Percentiles rank a stretch among this genome's conserved stretches.
Conservation (phyloP, 2,329 filamentous ascomycete species). For the Fusarium coffeatum region DNA sequence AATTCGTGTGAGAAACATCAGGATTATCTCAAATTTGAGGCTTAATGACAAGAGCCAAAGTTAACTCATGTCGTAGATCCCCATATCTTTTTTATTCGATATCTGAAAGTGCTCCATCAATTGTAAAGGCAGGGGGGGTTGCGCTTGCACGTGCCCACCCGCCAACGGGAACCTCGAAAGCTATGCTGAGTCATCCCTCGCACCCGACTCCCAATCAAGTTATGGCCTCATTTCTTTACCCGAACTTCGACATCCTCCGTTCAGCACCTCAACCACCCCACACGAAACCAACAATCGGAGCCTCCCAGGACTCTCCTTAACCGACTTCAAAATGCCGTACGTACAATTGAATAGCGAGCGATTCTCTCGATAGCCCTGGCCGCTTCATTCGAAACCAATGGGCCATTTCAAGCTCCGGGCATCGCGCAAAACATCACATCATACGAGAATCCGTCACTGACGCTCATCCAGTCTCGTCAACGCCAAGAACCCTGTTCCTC, state of each 20-base stretch:
- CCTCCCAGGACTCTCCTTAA: conserved; percentile 40
- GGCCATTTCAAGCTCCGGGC: conserved; percentile 26
- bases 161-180: conserved; percentile 39
- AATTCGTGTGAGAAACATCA: conserved; percentile 9
- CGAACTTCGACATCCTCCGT: conserved; percentile 47
- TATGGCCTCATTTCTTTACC: conserved; percentile 56
- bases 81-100: conserved; percentile 30
- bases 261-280: conserved; percentile 45
- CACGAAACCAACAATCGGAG: conserved; percentile 40
- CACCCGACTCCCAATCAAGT: conserved; percentile 48
- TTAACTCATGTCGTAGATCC: conserved; percentile 6
- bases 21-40: neutral
- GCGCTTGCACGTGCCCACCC: conserved; percentile 33
- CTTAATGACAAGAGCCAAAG: neutral
- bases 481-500: conserved; percentile 80
- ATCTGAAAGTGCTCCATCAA: conserved; percentile 9
- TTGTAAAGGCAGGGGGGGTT: conserved; percentile 5
- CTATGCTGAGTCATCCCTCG: conserved; percentile 52
- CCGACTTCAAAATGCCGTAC: conserved; percentile 57
- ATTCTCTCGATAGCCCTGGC: conserved; percentile 18
- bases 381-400: conserved; percentile 43
- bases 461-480: conserved; percentile 66
- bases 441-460: conserved; percentile 48
- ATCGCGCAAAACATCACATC: conserved; percentile 36
- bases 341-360: conserved; percentile 43